phyloP scores from a whole-genome alignment of 2,329 filamentous ascomycete genomes.

The Aspergillus sp. region DNA sequence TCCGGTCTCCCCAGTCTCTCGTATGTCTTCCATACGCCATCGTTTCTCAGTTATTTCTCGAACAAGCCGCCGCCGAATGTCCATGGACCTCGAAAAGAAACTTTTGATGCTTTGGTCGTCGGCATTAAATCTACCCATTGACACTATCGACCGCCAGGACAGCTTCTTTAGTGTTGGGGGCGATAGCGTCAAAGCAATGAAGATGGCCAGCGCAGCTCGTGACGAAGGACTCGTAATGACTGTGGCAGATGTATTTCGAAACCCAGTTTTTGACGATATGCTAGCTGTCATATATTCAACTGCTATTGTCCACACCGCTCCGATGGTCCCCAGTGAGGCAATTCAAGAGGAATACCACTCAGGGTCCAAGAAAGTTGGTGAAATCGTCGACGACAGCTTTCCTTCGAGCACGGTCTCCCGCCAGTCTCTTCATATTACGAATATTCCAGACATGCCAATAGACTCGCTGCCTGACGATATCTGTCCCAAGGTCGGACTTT shows the following conservation, averaged over 20 bases:
- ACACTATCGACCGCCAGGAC: conserved; percentile 35
- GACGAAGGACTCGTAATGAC: conserved; percentile 42
- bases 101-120: conserved; percentile 40
- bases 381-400: conserved; percentile 21
- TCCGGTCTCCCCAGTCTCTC: background rate
- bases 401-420: conserved; percentile 29
- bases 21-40: background rate
- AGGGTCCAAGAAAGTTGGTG: conserved; percentile 8
- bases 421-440: background rate
- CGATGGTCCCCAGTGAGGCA: background rate
- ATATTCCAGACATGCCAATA: conserved; percentile 40
- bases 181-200: conserved; percentile 45
- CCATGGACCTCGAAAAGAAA: conserved; percentile 33
- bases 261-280: conserved; percentile 44
- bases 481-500: conserved; percentile 52
- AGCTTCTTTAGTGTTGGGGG: conserved; percentile 46
- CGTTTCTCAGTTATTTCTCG: background rate
- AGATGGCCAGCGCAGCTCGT: conserved; percentile 41
- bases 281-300: conserved; percentile 25
- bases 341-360: conserved; percentile 10
- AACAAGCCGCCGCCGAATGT: conserved; percentile 17
- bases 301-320: background rate
- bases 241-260: conserved; percentile 46
- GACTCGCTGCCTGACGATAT: conserved; percentile 41
- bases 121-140: conserved; percentile 34